phyloP scores from a whole-genome alignment of 192 early-diverging fungal species.

The Pilaira anomala region DNA sequence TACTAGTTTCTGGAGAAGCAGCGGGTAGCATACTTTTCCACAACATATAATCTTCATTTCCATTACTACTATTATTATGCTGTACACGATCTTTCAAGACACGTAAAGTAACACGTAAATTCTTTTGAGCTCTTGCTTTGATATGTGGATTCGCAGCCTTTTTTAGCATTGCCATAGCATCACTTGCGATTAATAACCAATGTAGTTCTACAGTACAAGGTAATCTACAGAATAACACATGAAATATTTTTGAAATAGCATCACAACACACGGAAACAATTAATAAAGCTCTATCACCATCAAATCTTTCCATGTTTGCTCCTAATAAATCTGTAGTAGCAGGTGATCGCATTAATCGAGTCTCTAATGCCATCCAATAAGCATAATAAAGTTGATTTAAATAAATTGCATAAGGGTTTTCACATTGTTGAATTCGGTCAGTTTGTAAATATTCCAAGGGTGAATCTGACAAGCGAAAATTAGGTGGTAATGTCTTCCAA shows the following conservation, averaged over 20 bases:
- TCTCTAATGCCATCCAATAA: slow-evolving; percentile 25
- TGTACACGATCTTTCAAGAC: slow-evolving; percentile 4
- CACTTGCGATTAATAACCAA: slow-evolving; percentile 20
- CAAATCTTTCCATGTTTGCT: slow-evolving; percentile 9
- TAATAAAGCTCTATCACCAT: slow-evolving; percentile 13
- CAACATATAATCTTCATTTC: slow-evolving; percentile 1
- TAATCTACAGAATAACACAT: slow-evolving; percentile 11
- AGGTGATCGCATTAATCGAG: slow-evolving; percentile 19
- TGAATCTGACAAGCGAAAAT: slow-evolving; percentile 15
- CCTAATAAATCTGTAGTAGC: slow-evolving; percentile 8
- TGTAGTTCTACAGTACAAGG: slow-evolving; percentile 22
- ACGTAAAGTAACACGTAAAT: slow-evolving; percentile 11
- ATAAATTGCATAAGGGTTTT: slow-evolving; percentile 15
- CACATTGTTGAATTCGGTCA: slow-evolving; percentile 18
- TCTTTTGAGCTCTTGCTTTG: slow-evolving; percentile 4
- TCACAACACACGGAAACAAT: slow-evolving; percentile 28
- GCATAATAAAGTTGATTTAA: slow-evolving; percentile 22
- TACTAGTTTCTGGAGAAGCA: neutral
- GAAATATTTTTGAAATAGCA: slow-evolving; percentile 14
- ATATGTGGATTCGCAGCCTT: slow-evolving; percentile 8
- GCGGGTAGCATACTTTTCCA: neutral
- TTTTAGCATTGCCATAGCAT: slow-evolving; percentile 22
- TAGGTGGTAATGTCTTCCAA: slow-evolving; percentile 16
- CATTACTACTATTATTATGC: neutral
- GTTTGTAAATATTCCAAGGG: slow-evolving; percentile 21